A percentile compares a stretch with the other conserved stretches of the same genome.
Evolutionary conservation across 306 rosid species (phyloP).

Genomic region (Trichosanthes cucumerina): DNA sequence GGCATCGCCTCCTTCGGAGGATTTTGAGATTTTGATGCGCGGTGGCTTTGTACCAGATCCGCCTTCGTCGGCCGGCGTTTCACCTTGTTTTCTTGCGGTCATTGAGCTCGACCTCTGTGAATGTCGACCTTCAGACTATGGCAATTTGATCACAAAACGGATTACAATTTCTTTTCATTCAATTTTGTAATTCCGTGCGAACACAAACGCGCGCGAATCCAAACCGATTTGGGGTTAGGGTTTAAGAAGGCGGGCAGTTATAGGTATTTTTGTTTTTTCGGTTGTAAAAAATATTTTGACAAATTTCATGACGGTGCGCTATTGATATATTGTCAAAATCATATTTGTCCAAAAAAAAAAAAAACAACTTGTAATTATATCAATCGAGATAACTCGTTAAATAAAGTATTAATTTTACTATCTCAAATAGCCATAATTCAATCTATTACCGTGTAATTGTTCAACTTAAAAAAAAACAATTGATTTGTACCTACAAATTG

Average conservation of each 20-base stretch:
- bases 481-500: too few species aligned
- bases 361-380: too few species aligned
- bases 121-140: neutral
- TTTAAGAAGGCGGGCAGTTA: neutral
- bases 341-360: too few species aligned
- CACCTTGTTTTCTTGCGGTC: slow-evolving; percentile 47
- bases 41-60: slow-evolving; percentile 46
- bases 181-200: slow-evolving; percentile 4
- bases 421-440: too few species aligned
- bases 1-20: slow-evolving; percentile 62
- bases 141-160: neutral
- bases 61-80: slow-evolving; percentile 48
- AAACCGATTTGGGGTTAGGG: neutral
- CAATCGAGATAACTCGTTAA: too few species aligned
- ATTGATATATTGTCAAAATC: too few species aligned
- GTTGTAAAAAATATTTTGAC: too few species aligned
- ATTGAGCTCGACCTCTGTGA: slow-evolving; percentile 1
- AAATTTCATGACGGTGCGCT: too few species aligned
- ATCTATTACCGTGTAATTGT: too few species aligned
- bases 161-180: neutral
- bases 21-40: slow-evolving; percentile 44
- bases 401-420: too few species aligned
- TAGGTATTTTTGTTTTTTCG: too few species aligned
- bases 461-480: too few species aligned
- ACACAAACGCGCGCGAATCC: slow-evolving; percentile 1